phyloP scores from a whole-genome alignment of 305 asterid species.

The Fraxinus sp. region DNA sequence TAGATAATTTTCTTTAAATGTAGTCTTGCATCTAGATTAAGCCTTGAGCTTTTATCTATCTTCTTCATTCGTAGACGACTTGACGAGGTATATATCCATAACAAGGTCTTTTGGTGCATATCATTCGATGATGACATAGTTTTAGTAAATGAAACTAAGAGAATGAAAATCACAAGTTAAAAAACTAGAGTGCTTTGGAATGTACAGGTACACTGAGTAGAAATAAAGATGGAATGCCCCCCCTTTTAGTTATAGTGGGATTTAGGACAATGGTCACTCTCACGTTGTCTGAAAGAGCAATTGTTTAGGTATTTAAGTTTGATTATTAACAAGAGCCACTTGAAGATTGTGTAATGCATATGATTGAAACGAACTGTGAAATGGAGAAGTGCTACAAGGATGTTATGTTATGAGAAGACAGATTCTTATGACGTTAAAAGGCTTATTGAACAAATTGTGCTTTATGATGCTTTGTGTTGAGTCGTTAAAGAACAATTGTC shows the following conservation, averaged over 20 bases:
- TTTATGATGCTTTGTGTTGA: background rate
- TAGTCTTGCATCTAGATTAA: background rate
- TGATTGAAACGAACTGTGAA: background rate
- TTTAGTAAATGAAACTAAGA: background rate
- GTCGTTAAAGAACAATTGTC: background rate
- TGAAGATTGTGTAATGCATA: background rate
- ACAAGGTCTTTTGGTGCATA: background rate
- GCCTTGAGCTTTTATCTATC: background rate
- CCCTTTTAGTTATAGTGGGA: background rate
- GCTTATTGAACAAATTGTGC: background rate
- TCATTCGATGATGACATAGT: background rate
- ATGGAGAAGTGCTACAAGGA: background rate
- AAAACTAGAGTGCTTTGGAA: background rate
- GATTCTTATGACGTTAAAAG: background rate
- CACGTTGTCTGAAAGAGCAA: background rate
- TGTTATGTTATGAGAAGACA: background rate
- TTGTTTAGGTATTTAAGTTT: background rate
- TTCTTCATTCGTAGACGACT: background rate
- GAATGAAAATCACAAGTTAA: background rate
- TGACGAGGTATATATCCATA: background rate
- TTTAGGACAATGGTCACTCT: background rate
- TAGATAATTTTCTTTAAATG: background rate
- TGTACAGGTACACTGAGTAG: background rate
- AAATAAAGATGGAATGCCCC: background rate
- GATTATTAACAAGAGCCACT: background rate